Percentiles rank a stretch among this genome's conserved stretches.
Evolutionary conservation across 1,284 basidiomycete genomes (phyloP).

Genomic region (Pulchroboletus neoregius): DNA sequence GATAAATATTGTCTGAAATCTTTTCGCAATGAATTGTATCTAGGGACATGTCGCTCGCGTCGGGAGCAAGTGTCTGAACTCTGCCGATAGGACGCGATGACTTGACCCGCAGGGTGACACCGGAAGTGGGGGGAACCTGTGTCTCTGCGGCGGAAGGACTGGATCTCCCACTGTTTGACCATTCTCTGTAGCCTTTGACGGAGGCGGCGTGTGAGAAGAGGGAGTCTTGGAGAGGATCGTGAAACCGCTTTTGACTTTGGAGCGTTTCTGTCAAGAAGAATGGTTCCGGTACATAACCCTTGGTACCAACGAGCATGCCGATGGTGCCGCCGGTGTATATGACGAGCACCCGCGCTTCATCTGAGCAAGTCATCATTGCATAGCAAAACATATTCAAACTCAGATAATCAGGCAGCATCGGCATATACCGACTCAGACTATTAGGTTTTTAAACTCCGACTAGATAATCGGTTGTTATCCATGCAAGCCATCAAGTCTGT

Average conservation of each 20-base stretch:
- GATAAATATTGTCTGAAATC: conserved; percentile 58
- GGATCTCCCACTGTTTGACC: conserved; percentile 57
- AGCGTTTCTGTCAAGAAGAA: conserved; percentile 83
- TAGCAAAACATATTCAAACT: not conserved
- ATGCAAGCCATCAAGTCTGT: conserved; percentile 79
- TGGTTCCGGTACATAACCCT: conserved; percentile 85
- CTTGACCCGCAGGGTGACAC: conserved; percentile 51
- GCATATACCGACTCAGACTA: too few relatives aligned
- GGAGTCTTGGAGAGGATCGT: conserved; percentile 80
- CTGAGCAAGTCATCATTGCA: conserved; percentile 24
- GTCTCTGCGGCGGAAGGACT: conserved; percentile 36
- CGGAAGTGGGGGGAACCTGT: conserved; percentile 13
- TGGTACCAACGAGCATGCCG: conserved; percentile 76
- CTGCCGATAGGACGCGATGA: conserved; percentile 69
- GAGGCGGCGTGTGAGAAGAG: conserved; percentile 70
- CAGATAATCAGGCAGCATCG: not conserved
- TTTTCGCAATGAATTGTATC: conserved; percentile 46
- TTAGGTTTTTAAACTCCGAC: not conserved
- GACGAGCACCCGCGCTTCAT: conserved; percentile 77
- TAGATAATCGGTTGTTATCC: conserved; percentile 7
- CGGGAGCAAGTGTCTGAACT: conserved; percentile 36
- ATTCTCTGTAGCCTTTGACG: conserved; percentile 69
- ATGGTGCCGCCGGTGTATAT: conserved; percentile 86
- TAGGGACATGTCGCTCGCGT: conserved; percentile 22
- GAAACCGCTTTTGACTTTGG: conserved; percentile 76